Base-by-base conservation (phyloP, 148 eudicot genomes). In the Fagopyrum tataricum region DNA sequence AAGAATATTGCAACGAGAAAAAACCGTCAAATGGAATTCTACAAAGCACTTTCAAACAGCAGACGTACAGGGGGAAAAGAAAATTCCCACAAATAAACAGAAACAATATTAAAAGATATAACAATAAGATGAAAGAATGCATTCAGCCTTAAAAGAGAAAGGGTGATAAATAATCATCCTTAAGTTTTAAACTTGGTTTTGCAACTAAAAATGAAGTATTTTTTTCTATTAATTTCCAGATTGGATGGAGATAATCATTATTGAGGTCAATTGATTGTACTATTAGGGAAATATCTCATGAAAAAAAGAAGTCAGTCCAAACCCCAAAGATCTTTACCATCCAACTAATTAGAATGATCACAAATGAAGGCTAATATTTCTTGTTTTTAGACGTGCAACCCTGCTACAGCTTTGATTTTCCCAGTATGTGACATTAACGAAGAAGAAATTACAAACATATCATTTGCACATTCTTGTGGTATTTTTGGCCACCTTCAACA, bases 1-100 rank as follows among this genome's bases (percentile, higher is more conserved):
- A n/a, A 56, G 58, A 75, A 73, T 17, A 62, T 39, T 41, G 23
- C 7, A 75, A 49, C 20, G 14, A 64, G 51, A 68, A 8, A 64
- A 9, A 66, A 18, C 13, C 31, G 48, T 41, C 13, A 53, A 42
- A 23, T 31, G 42, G 20, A 18, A 13, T 31, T 62, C 18, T 26
- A 31, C 42, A 62, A 55, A 61, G 21, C 5, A 64, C 13, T 64
- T 42, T n/a, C 20, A 64, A 64, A 37, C 9, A 64, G 69, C 15
- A 14, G 69, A 31, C 37, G 20, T 14, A 39, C 10, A 37, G 43
- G 10, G 2, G 13, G 13, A 10, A 39, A 64, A 64, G 6, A 39
- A 31, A 31, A 1, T 8, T 5, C 1, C 41, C 43, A 37, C 24
- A 64, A 12, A 62, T 15, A 39, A 64, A 39, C 44, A 64, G 44